Conservation (phyloP, 2,329 filamentous ascomycete genomes). For the Fusarium sp. region DNA sequence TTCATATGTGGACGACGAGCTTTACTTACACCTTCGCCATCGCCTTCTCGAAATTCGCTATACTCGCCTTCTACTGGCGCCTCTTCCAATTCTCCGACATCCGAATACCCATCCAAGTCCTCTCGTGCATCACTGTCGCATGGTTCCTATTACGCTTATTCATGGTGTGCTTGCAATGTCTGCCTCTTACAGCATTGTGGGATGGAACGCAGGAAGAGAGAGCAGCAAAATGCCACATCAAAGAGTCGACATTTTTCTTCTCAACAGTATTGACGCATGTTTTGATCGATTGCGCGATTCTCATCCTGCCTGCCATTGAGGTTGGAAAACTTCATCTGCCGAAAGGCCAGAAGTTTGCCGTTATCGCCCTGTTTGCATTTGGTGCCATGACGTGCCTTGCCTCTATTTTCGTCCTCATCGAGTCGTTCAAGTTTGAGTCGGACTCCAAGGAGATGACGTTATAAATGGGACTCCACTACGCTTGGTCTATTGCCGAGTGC, state of each 20-base stretch:
- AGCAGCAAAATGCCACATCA: slow-evolving; percentile 46
- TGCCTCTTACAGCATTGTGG: slow-evolving; percentile 51
- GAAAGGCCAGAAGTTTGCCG: slow-evolving; percentile 45
- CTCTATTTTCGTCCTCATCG: slow-evolving; percentile 45
- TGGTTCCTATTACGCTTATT: slow-evolving; percentile 49
- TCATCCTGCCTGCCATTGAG: slow-evolving; percentile 48
- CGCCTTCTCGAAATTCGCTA: slow-evolving; percentile 46
- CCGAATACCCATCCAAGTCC: slow-evolving; percentile 44
- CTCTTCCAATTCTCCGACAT: slow-evolving; percentile 47
- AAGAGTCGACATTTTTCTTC: slow-evolving; percentile 49
- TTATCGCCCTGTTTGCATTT: slow-evolving; percentile 47
- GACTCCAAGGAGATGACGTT: slow-evolving; percentile 41
- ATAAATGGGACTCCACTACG: slow-evolving; percentile 43
- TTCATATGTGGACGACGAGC: slow-evolving; percentile 45
- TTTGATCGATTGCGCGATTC: slow-evolving; percentile 48
- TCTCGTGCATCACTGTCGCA: slow-evolving; percentile 37
- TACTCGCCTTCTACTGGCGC: slow-evolving; percentile 48
- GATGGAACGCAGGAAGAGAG: slow-evolving; percentile 38
- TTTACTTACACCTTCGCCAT: slow-evolving; percentile 46
- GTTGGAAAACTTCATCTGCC: slow-evolving; percentile 48
- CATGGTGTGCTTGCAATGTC: slow-evolving; percentile 49
- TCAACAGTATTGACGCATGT: slow-evolving; percentile 49
- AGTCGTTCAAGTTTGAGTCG: slow-evolving; percentile 39
- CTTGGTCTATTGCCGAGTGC: slow-evolving; percentile 48
- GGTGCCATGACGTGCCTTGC: slow-evolving; percentile 46